Conservation (phyloP, 257 asterid species). For the Fraxinus quadrangulata region DNA sequence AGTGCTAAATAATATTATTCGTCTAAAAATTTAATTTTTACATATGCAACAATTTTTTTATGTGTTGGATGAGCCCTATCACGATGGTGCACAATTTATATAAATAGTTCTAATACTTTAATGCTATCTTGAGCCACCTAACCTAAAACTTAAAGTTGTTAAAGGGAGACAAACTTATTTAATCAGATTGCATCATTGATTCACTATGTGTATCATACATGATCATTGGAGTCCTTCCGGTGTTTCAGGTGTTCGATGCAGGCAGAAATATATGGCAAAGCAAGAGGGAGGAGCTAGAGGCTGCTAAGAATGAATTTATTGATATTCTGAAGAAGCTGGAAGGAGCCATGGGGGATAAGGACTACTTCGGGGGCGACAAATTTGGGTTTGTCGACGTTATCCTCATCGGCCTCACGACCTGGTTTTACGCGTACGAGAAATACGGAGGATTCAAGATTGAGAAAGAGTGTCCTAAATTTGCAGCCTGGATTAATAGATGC, state of each 20-base stretch:
- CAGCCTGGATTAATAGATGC: conserved; percentile 65
- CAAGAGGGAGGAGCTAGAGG: conserved; percentile 50
- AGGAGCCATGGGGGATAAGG: conserved; percentile 62
- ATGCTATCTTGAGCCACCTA: no score
- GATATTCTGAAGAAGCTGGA: conserved; percentile 60
- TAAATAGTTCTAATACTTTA: no score
- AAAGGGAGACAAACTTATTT: no score
- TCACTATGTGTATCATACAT: background rate
- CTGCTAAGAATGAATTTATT: conserved; percentile 63
- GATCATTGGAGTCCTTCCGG: background rate
- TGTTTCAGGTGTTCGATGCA: conserved; percentile 45
- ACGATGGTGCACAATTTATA: no score
- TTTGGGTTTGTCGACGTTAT: conserved; percentile 62
- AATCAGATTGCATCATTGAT: background rate
- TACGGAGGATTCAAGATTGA: conserved; percentile 64
- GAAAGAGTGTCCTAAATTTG: conserved; percentile 55
- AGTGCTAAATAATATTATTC: no score
- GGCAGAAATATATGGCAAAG: conserved; percentile 58
- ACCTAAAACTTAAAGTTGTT: background rate
- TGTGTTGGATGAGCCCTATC: no score
- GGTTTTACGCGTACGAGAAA: conserved; percentile 68
- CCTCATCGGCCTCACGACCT: conserved; percentile 46
- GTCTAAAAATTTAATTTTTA: no score
- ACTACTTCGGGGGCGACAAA: conserved; percentile 60
- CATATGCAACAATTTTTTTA: no score